Conservation (phyloP, 1,139 yeast genomes). For the Suhomyces terraborum region DNA sequence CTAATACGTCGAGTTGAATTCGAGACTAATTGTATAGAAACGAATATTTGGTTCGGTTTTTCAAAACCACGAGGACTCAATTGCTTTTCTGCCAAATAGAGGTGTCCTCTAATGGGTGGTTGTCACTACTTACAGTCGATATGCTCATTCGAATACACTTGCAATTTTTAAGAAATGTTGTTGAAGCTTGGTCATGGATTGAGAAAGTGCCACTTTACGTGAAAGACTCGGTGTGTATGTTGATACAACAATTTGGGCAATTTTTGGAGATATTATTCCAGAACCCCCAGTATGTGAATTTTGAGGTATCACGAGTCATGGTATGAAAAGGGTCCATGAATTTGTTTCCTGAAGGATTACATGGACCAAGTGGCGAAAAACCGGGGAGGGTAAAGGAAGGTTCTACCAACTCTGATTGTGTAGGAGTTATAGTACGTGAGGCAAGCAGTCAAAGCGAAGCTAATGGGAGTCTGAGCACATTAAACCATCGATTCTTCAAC, state of each 20-base stretch:
- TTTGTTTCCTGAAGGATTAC: no score
- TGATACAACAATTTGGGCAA: conserved; percentile 5
- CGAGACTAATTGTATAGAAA: background rate
- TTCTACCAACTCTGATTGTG: no score
- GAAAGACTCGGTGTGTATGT: conserved; percentile 3
- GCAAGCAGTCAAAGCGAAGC: no score
- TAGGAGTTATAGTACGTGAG: no score
- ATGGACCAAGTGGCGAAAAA: no score
- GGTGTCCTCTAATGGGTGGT: background rate
- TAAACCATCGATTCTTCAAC: no score
- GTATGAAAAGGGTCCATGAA: background rate
- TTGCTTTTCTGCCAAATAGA: background rate
- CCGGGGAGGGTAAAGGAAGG: background rate
- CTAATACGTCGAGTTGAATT: background rate
- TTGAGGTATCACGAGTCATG: conserved; percentile 4
- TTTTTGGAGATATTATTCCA: conserved; percentile 9
- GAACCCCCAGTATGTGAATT: conserved; percentile 7
- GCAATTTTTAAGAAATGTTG: conserved; percentile 5
- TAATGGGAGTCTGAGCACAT: no score
- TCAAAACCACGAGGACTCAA: background rate
- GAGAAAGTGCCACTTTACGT: conserved; percentile 5
- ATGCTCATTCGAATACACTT: conserved; percentile 9
- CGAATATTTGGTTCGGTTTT: conserved; percentile 9
- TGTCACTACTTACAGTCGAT: background rate
- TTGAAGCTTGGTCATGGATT: background rate